Evolutionary conservation across 1,284 basidiomycete genomes (phyloP), one percentile per base, ranked within the genome.

Genomic region (Trametes sp.): DNA sequence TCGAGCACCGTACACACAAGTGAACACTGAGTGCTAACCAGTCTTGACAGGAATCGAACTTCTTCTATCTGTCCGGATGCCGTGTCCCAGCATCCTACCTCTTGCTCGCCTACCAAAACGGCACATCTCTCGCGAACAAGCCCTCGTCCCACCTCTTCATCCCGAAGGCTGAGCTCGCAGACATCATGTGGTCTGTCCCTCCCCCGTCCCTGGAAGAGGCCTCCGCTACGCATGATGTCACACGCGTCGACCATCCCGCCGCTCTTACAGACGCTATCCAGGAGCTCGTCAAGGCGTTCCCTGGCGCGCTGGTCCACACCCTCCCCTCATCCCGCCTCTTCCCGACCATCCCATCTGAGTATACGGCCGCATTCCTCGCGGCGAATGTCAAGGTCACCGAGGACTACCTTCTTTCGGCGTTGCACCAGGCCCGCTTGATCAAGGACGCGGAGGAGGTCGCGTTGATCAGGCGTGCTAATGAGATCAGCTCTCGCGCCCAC

Each of bases 121-220:
- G 80, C 44, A 81, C 83, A 13, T 80, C 82, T 2, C 76, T 86
- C n/a, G 76, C 75, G 1, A 74, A 73, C 49, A 77, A 74, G 6
- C 80, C 85, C 0, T 80, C 82, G 4, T 77, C 88, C 44, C 84
- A 88, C 8, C 81, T 95, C 28, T 93, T 92, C 75, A 87, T 96
- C 54, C 93, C 93, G 0, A 82, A 90, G 62, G 84, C 85, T 26
- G 86, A 89, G 57, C 80, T 87, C 14, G 85, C 83, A 9, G 92
- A 93, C 75, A 79, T 94, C 52, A 87, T 95, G 88, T 95, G 94
- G 94, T 89, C 88, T 21, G 85, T 93, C 10, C 87, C 93, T n/a
- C 93, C 94, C 1, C 92, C 94, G 0, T 84, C 89, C 1, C 70
- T 88, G 16, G 79, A 84, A 36, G 85, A 83, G 36, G 92, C 90